Evolutionary conservation across 805 yeast genomes (phyloP).

Genomic region (Kodamaea nitidulidarum): DNA sequence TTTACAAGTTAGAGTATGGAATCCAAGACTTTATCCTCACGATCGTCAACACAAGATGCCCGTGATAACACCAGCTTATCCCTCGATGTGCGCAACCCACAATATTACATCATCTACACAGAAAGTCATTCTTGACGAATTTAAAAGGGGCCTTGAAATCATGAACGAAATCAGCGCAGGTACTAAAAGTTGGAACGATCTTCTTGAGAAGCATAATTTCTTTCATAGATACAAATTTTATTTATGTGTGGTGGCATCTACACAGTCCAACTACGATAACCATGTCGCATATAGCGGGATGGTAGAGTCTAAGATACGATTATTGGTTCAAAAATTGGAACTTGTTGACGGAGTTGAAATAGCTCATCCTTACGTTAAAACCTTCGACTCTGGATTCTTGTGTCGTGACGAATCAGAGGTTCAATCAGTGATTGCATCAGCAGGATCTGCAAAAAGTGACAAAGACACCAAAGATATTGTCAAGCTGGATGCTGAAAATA

Average conservation of each 20-base stretch:
- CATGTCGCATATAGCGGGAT: constrained; percentile 90
- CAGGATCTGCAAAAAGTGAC: constrained; percentile 13
- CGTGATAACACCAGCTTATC: constrained; percentile 96
- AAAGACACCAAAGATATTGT: constrained; percentile 25
- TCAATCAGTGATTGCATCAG: constrained; percentile 20
- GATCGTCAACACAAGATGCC: constrained; percentile 95
- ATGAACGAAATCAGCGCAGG: constrained; percentile 66
- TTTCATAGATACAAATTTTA: constrained; percentile 84
- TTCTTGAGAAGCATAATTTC: constrained; percentile 76
- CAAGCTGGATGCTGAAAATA: background rate
- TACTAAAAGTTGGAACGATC: constrained; percentile 64
- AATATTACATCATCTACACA: constrained; percentile 89
- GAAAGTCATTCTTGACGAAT: constrained; percentile 72
- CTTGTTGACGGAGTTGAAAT: constrained; percentile 65
- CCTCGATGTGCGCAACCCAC: constrained; percentile 99
- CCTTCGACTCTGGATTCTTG: constrained; percentile 43
- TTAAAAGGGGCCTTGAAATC: constrained; percentile 68
- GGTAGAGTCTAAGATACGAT: constrained; percentile 82
- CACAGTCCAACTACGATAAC: constrained; percentile 70
- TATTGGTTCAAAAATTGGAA: constrained; percentile 81
- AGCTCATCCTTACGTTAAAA: constrained; percentile 89
- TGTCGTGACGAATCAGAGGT: constrained; percentile 46
- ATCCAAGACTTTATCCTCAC: constrained; percentile 83
- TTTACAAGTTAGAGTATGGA: constrained; percentile 93
- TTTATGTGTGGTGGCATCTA: constrained; percentile 73